These are phyloP conservation scores for Botrytis tulipae DNA, from an alignment of 2,329 filamentous ascomycete species.

Conservation along the genomic window DNA sequence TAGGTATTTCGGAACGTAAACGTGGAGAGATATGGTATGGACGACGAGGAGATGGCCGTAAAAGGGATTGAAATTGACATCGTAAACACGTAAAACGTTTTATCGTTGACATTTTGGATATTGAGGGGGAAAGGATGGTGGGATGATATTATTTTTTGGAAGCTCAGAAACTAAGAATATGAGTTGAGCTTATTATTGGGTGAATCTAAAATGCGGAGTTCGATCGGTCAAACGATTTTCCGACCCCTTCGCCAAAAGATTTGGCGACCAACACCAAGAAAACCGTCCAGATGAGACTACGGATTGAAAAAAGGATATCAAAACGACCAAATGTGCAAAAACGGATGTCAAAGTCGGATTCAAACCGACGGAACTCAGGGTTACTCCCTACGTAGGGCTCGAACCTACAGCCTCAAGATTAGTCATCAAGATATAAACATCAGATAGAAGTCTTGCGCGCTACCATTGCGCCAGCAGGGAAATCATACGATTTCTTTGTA, in stretches of 20 bases:
- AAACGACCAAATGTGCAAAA: background rate
- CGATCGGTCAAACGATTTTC: background rate
- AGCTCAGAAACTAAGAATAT: background rate
- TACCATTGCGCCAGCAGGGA: constrained; percentile 20
- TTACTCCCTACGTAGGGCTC: constrained; percentile 5
- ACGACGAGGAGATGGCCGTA: background rate
- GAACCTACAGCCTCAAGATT: constrained; percentile 12
- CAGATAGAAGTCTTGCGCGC: constrained; percentile 16
- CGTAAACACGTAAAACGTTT: constrained; percentile 15
- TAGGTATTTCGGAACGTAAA: constrained; percentile 9
- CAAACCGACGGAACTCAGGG: background rate
- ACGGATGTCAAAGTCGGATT: rapidly evolving
- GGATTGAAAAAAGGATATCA: background rate
- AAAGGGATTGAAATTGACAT: constrained; percentile 15
- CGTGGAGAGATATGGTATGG: constrained; percentile 14
- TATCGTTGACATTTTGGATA: constrained; percentile 12
- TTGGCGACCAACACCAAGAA: background rate
- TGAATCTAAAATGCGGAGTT: background rate
- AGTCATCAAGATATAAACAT: no score
- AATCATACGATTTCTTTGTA: background rate
- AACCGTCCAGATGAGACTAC: background rate
- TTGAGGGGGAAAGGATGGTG: background rate
- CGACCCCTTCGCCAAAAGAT: background rate
- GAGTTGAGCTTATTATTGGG: background rate
- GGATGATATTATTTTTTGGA: constrained; percentile 11